Percentiles rank a stretch among this genome's conserved stretches.
These are phyloP conservation scores for Oryza rufipogon DNA, from an alignment of 176 grass and related monocot genomes.

Conservation along the genomic window DNA sequence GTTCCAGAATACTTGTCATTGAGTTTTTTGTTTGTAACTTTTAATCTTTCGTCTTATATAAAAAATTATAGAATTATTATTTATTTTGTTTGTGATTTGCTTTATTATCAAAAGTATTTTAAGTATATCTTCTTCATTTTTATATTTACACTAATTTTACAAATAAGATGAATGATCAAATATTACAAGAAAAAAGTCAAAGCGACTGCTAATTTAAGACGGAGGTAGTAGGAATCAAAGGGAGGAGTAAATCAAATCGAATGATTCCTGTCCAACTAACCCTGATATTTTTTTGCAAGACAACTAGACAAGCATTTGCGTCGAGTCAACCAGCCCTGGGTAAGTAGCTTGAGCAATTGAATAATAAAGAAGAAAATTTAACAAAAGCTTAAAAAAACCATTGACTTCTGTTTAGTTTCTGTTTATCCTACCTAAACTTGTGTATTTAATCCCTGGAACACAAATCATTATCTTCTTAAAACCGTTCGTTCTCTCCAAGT, in stretches of 20 bases:
- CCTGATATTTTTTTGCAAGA: neutral
- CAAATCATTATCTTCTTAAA: neutral
- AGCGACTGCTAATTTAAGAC: too few relatives aligned
- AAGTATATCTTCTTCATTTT: too few relatives aligned
- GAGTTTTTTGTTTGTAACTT: too few relatives aligned
- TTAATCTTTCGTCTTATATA: too few relatives aligned
- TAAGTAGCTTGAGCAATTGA: neutral
- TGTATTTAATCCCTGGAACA: neutral
- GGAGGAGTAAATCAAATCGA: neutral
- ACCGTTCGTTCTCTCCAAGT: neutral
- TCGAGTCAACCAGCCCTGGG: neutral
- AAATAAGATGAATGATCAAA: too few relatives aligned
- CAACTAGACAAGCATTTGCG: neutral
- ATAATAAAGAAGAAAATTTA: neutral
- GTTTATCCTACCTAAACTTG: neutral
- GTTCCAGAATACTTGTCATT: too few relatives aligned
- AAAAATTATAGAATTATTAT: too few relatives aligned
- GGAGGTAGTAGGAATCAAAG: neutral
- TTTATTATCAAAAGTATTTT: too few relatives aligned
- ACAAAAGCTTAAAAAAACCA: neutral
- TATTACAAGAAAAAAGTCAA: too few relatives aligned
- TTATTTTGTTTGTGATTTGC: too few relatives aligned
- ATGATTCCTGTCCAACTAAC: neutral
- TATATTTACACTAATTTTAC: too few relatives aligned
- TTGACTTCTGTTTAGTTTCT: neutral